Evolutionary conservation across 1,139 yeast genomes (phyloP), one percentile per base, ranked within the genome.

Genomic region (Suhomyces bribrorum): DNA sequence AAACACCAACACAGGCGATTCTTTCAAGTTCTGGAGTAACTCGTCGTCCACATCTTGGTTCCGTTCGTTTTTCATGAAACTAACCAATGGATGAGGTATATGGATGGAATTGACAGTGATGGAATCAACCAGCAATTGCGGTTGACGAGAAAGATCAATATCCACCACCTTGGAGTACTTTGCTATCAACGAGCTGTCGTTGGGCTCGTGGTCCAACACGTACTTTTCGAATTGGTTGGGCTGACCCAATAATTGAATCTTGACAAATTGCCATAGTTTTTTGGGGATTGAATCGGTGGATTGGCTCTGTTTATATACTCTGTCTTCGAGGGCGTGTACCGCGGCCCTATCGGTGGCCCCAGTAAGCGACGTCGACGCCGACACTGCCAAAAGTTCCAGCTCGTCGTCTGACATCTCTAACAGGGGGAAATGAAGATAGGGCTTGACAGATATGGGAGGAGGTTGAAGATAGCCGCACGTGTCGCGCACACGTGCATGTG

Each of bases 1-100:
- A 37, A 85, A 75, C 11, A 85, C 65, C 11, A 83, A 57, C 4
- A 79, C 64, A 0, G 94, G 92, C 34, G 81, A 60, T 15, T 67
- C 69, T 17, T 65, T 61, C 29, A 79, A 60, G 13, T 53, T 48
- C 41, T 58, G 48, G 12, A 73, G 62, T 33, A 59, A 57, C 3
- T 53, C 40, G 31, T 44, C 61, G 31, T 44, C 61, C 42, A 44
- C 48, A 4, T 29, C 36, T 29, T 45, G 58, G 38, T 56, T 62
- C 32, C 50, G 59, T 43, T 59, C 75, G 38, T 75, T 66, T 32
- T 64, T 65, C 57, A 73, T 67, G 46, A 72, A 77, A 40, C 66
- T 75, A 17, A 67, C 53, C 34, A 79, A 58, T 1, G 83, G 83
- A 51, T 79, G 83, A 1, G 77, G 77, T 8, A 77, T 74, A 39